Percentiles rank a stretch among this genome's conserved stretches.
phyloP scores from a whole-genome alignment of 176 grass and related monocot genomes.

The Urochloa ruziziensis region DNA sequence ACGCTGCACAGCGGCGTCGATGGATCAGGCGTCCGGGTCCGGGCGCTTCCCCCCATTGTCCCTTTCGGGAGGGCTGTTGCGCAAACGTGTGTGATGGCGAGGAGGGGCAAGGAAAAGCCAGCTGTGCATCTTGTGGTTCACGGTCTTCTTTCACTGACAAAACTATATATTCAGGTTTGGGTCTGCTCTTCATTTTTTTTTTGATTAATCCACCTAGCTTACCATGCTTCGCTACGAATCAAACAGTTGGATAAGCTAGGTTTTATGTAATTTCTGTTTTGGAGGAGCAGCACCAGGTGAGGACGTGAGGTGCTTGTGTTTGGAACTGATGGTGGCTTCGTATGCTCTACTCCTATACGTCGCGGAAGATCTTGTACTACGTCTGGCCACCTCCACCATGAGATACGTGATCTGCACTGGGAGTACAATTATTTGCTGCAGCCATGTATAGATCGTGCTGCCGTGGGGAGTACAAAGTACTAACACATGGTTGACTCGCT shows the following conservation, averaged over 20 bases:
- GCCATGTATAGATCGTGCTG: background rate
- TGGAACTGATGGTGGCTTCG: no score
- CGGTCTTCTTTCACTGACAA: background rate
- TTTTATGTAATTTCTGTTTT: no score
- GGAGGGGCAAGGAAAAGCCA: background rate
- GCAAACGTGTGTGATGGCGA: background rate
- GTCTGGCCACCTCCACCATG: background rate
- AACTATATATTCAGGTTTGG: no score
- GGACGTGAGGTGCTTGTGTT: no score
- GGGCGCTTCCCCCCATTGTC: background rate
- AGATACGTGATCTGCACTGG: background rate
- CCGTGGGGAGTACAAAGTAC: background rate
- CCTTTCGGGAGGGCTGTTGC: background rate
- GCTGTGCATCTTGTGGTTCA: background rate
- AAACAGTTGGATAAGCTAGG: no score
- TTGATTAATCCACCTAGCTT: no score
- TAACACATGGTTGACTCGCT: background rate
- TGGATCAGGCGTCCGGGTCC: background rate
- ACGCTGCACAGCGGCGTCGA: background rate
- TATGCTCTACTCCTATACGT: no score
- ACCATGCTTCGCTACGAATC: no score
- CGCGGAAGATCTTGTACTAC: background rate
- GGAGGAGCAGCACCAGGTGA: no score
- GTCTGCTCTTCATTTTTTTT: background rate
- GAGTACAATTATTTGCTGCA: background rate